Evolutionary conservation across 495 filamentous ascomycete species (phyloP), one percentile per base, ranked within the genome.

Genomic region (Beverwykella pulmonaria): DNA sequence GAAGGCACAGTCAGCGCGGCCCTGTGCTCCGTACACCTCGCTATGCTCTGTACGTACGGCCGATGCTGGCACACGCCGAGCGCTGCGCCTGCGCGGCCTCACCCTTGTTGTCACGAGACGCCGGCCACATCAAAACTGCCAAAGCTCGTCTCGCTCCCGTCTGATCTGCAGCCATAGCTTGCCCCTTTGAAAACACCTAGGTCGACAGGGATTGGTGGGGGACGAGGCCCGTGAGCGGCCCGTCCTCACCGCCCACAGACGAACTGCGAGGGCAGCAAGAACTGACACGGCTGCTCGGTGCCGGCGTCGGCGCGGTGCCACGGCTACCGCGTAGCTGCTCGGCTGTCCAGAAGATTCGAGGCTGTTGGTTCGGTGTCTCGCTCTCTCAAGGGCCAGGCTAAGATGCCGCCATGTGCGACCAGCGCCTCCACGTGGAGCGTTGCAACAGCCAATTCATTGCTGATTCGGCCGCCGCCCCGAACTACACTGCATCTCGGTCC

Each of bases 1-100:
- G 61, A 65, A 58, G 53, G 61, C 61, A 65, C 61, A 65, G 61
- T 65, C 61, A 65, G 61, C 44, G n/a, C 19, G 27, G 6, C 22
- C 14, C 29, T 41, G 14, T 22, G 49, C 15, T 14, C 22, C 29
- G 26, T 23, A 25, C 20, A 27, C 32, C 12, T 5, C 32, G 32
- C 32, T 34, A 48, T 48, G 17, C 44, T 19, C 17, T 48, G 17
- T 48, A 4, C n/a, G 17, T 23, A 4, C 17, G 44, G 20, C 15
- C 3, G 50, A 17, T 8, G 50, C 50, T 53, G 47, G 22, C 20
- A 25, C 12, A 29, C 50, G 50, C 50, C 19, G 50, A 53, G 15
- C 58, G 32, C 32, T 34, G 32, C 32, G 19, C 36, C 58, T 15
- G 23, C 32, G 39, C 27, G 47, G 12, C 47, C 23, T 12, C 59